Evolutionary conservation across 116 monocot species (phyloP).

Genomic region (Zostera marina): DNA sequence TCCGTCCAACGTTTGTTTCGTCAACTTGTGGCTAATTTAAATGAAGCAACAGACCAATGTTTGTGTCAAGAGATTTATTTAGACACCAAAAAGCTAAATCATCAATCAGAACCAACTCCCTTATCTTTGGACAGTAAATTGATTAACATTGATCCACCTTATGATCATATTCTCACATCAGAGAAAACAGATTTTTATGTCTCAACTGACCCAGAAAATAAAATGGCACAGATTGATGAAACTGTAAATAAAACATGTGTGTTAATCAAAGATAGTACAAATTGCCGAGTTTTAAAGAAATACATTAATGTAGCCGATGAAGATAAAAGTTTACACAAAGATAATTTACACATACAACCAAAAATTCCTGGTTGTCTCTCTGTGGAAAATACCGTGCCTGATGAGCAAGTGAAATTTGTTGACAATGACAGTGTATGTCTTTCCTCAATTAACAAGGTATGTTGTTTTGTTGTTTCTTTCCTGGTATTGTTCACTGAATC

Average conservation of each 20-base stretch:
- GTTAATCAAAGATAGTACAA: not conserved
- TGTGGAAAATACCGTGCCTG: not conserved
- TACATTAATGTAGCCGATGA: not conserved
- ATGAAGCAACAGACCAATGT: constrained; percentile 20
- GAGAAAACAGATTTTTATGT: not conserved
- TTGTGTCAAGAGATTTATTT: constrained; percentile 8
- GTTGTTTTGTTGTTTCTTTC: not conserved
- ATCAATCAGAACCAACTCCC: not conserved
- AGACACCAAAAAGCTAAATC: not conserved
- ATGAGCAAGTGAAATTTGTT: not conserved
- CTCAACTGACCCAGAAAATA: not conserved
- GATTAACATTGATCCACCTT: not conserved
- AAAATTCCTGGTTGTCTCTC: not conserved
- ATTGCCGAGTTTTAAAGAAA: not conserved
- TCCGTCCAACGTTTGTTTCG: constrained; percentile 73
- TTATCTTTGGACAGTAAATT: not conserved
- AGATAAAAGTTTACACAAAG: not conserved
- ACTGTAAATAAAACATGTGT: not conserved
- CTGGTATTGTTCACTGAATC: too few species aligned
- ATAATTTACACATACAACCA: constrained; percentile 1
- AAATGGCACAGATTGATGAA: not conserved
- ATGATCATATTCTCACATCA: not conserved
- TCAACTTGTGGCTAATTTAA: constrained; percentile 45
- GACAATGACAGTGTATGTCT: constrained; percentile 2
- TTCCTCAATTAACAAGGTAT: not conserved